Evolutionary conservation across 2,329 filamentous ascomycete genomes (phyloP), one percentile per base, ranked within the genome.

Genomic region (Thelonectria rubi): DNA sequence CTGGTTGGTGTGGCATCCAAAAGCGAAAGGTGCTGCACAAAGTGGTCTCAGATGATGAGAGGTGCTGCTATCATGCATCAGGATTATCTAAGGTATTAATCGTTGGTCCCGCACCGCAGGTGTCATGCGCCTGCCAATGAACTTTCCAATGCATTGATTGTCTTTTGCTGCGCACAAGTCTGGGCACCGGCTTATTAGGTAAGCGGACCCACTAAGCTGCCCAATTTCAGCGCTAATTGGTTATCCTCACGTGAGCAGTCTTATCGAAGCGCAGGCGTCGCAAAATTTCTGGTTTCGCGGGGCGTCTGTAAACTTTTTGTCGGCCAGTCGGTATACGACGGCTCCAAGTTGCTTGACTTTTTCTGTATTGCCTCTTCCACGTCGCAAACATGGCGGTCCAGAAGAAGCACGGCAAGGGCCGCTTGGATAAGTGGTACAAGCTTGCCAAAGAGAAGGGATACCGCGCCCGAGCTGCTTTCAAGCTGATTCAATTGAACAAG

Each of bases 361-460:
- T 53, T 48, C 18, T 49, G n/a, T 7, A 17, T 56, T 51, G 15
- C 48, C 42, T 43, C 42, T 43, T 56, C 43, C 18, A 51, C 55
- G 62, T 43, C 63, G 62, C 55, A 63, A 68, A 57, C 59, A 98
- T 98, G 95, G 94, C 92, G 74, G 94, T 98, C 74, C 93, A 98
- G 76, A 97, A 98, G 86, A 98, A 98, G 86, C 91, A 97, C 82
- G 94, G 93, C 81, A 98, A 98, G 83, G 94, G 94, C 79, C 94
- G 94, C 87, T 85, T 97, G 74, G 95, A 99, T 80, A 97, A 98
- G 80, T 98, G 94, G 92, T 99, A 98, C 81, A 94, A 94, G 77
- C 89, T 98, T 73, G 95, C 95, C 64, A 99, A 99, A 80, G 95
- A 99, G 78, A 98, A 97, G 79, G 95, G 95, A 65, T 99, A 97